Percentiles rank a stretch among this genome's conserved stretches.
phyloP scores from a whole-genome alignment of 139 green algal genomes.

The Penium margaritaceum region DNA sequence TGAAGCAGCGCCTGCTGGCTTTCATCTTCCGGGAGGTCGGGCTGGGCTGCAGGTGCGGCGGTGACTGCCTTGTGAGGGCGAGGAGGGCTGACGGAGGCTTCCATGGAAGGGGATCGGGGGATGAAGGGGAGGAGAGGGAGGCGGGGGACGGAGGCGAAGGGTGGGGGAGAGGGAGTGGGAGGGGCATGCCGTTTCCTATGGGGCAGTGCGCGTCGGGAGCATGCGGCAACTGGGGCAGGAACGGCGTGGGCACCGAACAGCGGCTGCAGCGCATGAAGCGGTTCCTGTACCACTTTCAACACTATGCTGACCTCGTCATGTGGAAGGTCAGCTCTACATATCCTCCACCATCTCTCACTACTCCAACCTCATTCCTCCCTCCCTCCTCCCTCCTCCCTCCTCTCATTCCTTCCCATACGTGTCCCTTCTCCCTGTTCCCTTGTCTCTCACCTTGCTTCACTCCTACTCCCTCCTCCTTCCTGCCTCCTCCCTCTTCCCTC shows the following conservation, averaged over 20 bases:
- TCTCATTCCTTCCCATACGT: neutral
- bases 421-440: neutral
- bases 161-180: neutral
- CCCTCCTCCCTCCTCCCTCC: neutral
- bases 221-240: neutral
- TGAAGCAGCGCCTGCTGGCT: slow-evolving; percentile 47
- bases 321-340: slow-evolving; percentile 46
- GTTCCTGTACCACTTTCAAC: slow-evolving; percentile 47
- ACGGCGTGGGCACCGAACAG: too few relatives aligned
- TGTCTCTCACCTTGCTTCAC: neutral
- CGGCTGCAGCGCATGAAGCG: slow-evolving; percentile 34
- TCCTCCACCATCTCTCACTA: too few relatives aligned
- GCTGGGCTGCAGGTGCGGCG: too few relatives aligned
- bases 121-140: neutral
- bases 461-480: too few relatives aligned
- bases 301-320: slow-evolving; percentile 46
- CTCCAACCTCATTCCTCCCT: neutral
- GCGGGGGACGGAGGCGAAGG: neutral
- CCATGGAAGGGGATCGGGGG: too few relatives aligned
- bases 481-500: too few relatives aligned
- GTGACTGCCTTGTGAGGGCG: neutral
- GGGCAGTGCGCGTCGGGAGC: too few relatives aligned
- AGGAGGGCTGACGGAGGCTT: too few relatives aligned
- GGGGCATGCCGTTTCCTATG: too few relatives aligned
- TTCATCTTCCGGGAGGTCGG: slow-evolving; percentile 22